phyloP scores from a whole-genome alignment of 2,329 filamentous ascomycete species.

The Hymenoscyphus occultus region DNA sequence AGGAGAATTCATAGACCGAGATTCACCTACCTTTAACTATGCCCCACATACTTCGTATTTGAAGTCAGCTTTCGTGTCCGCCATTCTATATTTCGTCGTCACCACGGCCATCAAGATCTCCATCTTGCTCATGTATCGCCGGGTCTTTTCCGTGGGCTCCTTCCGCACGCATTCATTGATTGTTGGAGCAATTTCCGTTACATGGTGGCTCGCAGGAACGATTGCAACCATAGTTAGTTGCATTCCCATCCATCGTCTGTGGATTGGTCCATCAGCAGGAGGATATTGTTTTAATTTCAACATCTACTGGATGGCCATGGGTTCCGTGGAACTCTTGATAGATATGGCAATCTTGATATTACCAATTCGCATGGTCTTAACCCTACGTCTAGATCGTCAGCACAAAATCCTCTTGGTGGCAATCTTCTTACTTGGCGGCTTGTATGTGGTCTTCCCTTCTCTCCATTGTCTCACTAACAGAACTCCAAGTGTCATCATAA shows the following conservation, averaged over 20 bases:
- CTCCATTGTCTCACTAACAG: not conserved
- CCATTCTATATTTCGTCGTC: conserved; percentile 7
- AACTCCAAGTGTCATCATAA: conserved; percentile 15
- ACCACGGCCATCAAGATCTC: conserved; percentile 7
- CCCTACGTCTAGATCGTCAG: conserved; percentile 1
- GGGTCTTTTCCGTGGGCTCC: not conserved
- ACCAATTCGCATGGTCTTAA: conserved; percentile 3
- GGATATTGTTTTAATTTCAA: conserved; percentile 7
- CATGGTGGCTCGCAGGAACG: conserved; percentile 3
- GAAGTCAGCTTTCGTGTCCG: not conserved
- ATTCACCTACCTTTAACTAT: conserved; percentile 7
- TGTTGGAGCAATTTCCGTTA: not conserved
- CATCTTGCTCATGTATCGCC: conserved; percentile 11
- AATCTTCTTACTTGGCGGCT: conserved; percentile 12
- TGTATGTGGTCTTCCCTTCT: not conserved
- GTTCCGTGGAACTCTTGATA: not conserved
- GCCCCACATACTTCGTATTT: conserved; percentile 2
- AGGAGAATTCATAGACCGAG: not conserved
- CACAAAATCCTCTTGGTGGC: conserved; percentile 4
- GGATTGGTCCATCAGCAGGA: conserved; percentile 4
- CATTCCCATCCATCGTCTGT: not conserved
- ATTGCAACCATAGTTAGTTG: conserved; percentile 3
- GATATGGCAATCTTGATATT: conserved; percentile 7
- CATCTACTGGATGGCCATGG: conserved; percentile 10
- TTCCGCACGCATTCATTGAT: conserved; percentile 3